Evolutionary conservation across 2,329 filamentous ascomycete species (phyloP).

Genomic region (Penicillium sp.): DNA sequence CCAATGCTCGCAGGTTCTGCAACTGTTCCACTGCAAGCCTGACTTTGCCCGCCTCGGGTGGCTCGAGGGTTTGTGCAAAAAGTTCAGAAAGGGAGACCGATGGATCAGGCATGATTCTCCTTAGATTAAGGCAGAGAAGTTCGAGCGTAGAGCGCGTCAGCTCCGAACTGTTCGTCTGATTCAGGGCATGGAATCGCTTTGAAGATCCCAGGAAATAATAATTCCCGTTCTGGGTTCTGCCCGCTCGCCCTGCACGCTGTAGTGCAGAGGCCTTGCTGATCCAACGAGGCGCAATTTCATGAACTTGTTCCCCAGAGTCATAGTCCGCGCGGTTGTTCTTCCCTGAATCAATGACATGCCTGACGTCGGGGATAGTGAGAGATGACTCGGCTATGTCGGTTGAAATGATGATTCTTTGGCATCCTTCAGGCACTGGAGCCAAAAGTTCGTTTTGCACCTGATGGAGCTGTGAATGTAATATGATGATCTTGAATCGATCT

Average conservation of each 20-base stretch:
- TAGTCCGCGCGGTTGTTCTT: constrained; percentile 44
- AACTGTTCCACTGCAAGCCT: constrained; percentile 34
- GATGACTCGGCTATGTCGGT: constrained; percentile 56
- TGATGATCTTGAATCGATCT: constrained; percentile 44
- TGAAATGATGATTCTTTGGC: constrained; percentile 52
- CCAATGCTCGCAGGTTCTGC: constrained; percentile 45
- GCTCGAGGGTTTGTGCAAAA: constrained; percentile 48
- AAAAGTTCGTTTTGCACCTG: constrained; percentile 45
- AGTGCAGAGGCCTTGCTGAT: constrained; percentile 50
- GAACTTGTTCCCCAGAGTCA: constrained; percentile 42
- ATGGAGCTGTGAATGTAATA: constrained; percentile 51
- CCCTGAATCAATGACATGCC: constrained; percentile 53
- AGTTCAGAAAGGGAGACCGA: constrained; percentile 40
- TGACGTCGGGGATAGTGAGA: constrained; percentile 55
- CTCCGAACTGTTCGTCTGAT: constrained; percentile 38
- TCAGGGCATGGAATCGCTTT: constrained; percentile 35
- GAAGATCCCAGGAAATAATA: constrained; percentile 53
- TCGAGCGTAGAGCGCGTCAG: constrained; percentile 49
- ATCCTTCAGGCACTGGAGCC: constrained; percentile 43
- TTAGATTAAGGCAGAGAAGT: constrained; percentile 47
- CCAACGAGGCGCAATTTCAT: constrained; percentile 46
- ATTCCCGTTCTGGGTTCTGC: constrained; percentile 50
- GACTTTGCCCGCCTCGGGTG: constrained; percentile 43
- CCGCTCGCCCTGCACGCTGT: constrained; percentile 54
- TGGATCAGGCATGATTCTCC: constrained; percentile 39